Evolutionary conservation across 1,139 yeast species (phyloP), one percentile per base, ranked within the genome.

Genomic region (Zygoascus sp.): DNA sequence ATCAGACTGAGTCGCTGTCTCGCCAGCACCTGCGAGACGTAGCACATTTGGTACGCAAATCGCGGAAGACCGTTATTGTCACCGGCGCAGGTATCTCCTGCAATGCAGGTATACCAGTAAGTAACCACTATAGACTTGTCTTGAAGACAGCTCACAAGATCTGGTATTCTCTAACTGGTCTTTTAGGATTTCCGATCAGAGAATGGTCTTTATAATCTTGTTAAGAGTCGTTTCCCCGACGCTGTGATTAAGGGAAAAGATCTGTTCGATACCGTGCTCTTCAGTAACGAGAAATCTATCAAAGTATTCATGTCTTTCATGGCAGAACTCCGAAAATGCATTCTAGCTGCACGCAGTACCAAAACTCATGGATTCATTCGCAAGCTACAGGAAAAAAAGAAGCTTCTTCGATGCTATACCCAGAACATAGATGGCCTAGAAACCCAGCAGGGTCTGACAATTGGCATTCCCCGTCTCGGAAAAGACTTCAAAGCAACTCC

Each of bases 21-120:
- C 40, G 16, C 7, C 11, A 19, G 13, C 21, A 10, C 13, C n/a
- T 34, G 22, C 15, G 13, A 10, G 23, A 34, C 3, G 13, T 34
- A 11, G 64, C 67, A 8, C 43, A 45, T 22, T 34, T 48, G 16
- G 34, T 64, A 15, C 49, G 53, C 28, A 54, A 55, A 30, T 42
- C 65, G 17, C 53, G 59, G 25, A 58, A 58, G 39, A 50, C 59
- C 1, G 58, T 65, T 11, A 57, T 61, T 6, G 59, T 89, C 48
- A 88, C 97, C 0, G 97, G 97, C 7, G 97, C 97, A 1, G 97
- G 97, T 1, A 87, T 90, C 50, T 87, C 96, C 21, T 88, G 97
- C 63, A 88, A 86, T 63, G 97, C 97, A 0, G 97, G 97, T 0
- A 90, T 90, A 47, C 97, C 97, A 1, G 62, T 58, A 53, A 39